Evolutionary conservation across 768 basidiomycete genomes (phyloP).

Genomic region (Sarcodon aspratus): DNA sequence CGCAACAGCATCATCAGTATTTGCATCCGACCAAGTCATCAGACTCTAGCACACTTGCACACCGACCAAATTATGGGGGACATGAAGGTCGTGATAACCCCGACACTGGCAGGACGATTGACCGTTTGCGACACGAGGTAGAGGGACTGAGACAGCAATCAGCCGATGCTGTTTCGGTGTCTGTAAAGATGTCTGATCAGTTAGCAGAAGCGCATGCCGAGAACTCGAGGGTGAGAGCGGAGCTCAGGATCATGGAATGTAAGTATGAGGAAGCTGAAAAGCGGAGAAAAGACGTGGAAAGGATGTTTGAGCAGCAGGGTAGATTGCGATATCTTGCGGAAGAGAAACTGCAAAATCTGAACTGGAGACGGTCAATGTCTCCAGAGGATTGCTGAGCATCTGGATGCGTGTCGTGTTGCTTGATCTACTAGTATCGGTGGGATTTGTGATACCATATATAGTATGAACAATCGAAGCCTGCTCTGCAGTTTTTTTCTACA

Average conservation of each 20-base stretch:
- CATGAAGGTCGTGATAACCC: slow-evolving; percentile 12
- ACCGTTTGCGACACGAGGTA: slow-evolving; percentile 58
- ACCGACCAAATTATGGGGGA: not conserved
- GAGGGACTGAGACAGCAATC: slow-evolving; percentile 52
- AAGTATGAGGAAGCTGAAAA: slow-evolving; percentile 50
- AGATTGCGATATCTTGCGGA: slow-evolving; percentile 38
- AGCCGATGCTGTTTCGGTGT: slow-evolving; percentile 55
- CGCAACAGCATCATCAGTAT: not conserved
- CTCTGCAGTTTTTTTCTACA: not conserved
- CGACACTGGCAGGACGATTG: slow-evolving; percentile 33
- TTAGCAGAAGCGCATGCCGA: slow-evolving; percentile 58
- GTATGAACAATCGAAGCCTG: too few species aligned
- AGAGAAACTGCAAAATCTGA: slow-evolving; percentile 28
- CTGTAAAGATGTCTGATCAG: slow-evolving; percentile 56
- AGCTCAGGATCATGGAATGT: slow-evolving; percentile 42
- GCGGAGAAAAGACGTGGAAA: slow-evolving; percentile 49
- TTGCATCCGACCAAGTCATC: not conserved
- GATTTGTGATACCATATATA: not conserved
- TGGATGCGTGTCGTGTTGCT: not conserved
- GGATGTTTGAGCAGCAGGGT: slow-evolving; percentile 35
- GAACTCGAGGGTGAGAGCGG: slow-evolving; percentile 39
- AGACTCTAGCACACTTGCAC: not conserved
- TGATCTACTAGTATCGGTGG: not conserved
- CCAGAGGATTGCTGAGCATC: not conserved
- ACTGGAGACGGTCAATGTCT: slow-evolving; percentile 12